phyloP scores from a whole-genome alignment of 1,139 yeast species.

The Kurtzmaniella quercitrusa region DNA sequence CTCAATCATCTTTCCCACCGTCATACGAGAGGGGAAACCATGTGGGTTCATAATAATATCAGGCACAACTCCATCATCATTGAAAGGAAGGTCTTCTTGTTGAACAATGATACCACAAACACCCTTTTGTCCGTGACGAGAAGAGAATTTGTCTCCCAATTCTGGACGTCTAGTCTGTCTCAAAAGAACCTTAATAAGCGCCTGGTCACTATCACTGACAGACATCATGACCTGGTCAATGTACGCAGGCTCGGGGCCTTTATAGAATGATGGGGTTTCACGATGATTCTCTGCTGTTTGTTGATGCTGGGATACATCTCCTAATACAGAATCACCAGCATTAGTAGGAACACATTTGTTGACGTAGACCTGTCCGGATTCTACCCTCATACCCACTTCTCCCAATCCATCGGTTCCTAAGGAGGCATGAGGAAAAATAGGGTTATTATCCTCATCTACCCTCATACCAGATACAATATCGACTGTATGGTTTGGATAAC shows the following conservation, averaged over 20 bases:
- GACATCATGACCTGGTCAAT: constrained; percentile 98
- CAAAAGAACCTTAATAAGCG: constrained; percentile 81
- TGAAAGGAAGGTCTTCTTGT: constrained; percentile 94
- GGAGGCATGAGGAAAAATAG: constrained; percentile 81
- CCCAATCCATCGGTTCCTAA: constrained; percentile 96
- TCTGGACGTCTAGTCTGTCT: constrained; percentile 98
- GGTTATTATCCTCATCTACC: constrained; percentile 72
- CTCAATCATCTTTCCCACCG: constrained; percentile 98
- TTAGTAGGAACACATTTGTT: constrained; percentile 90
- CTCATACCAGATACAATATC: constrained; percentile 91
- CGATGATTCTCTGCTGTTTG: constrained; percentile 57
- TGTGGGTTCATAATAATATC: constrained; percentile 99
- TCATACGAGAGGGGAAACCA: constrained; percentile 99
- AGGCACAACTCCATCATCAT: constrained; percentile 84
- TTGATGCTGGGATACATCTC: constrained; percentile 28
- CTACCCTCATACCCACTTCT: constrained; percentile 89
- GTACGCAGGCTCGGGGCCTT: constrained; percentile 93
- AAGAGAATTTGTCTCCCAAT: constrained; percentile 93
- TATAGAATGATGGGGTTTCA: constrained; percentile 87
- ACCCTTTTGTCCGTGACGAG: constrained; percentile 98
- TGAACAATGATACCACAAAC: constrained; percentile 97
- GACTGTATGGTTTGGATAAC: constrained; percentile 90
- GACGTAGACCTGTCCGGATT: constrained; percentile 89
- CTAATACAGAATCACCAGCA: constrained; percentile 70
- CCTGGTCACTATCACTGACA: constrained; percentile 91